Evolutionary conservation across 2,329 filamentous ascomycete species (phyloP).

Genomic region (Macroventuria anomochaeta): DNA sequence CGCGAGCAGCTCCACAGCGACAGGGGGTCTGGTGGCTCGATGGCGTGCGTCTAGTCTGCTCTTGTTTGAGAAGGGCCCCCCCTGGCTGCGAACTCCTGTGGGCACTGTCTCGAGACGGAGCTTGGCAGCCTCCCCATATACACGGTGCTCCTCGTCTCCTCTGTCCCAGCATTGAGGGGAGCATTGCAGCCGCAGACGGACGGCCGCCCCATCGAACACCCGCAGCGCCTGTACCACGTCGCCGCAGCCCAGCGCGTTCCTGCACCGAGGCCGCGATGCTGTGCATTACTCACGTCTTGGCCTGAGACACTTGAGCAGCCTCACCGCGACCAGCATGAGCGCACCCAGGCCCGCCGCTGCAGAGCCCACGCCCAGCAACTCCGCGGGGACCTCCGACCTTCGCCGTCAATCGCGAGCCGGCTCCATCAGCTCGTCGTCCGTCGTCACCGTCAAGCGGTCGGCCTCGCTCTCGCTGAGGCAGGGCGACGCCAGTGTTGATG

Average conservation of each 20-base stretch:
- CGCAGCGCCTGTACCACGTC: slow-evolving; percentile 8
- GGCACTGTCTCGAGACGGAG: not conserved
- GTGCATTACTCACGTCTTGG: slow-evolving; percentile 31
- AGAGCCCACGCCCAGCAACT: slow-evolving; percentile 14
- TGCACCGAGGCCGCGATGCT: slow-evolving; percentile 37
- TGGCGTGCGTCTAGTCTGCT: slow-evolving; percentile 4
- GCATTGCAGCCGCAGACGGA: not conserved
- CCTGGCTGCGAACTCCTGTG: not conserved
- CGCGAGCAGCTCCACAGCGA: not conserved
- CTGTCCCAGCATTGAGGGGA: not conserved
- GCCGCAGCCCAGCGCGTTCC: slow-evolving; percentile 29
- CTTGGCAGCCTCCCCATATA: slow-evolving; percentile 15
- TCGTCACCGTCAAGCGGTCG: slow-evolving; percentile 52
- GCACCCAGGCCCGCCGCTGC: slow-evolving; percentile 24
- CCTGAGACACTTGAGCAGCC: slow-evolving; percentile 39
- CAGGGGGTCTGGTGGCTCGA: not conserved
- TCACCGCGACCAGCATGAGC: slow-evolving; percentile 33
- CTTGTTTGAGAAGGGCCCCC: slow-evolving; percentile 1
- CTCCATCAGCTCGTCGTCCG: slow-evolving; percentile 54
- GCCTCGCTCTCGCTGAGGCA: slow-evolving; percentile 50
- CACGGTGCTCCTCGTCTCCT: slow-evolving; percentile 1
- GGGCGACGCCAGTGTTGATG: slow-evolving; percentile 8
- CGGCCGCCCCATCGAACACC: not conserved
- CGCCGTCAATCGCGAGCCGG: slow-evolving; percentile 50
- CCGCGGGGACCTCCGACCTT: slow-evolving; percentile 18